Evolutionary conservation across 768 basidiomycete genomes (phyloP), one percentile per base, ranked within the genome.

Genomic region (Tricholoma sp.): DNA sequence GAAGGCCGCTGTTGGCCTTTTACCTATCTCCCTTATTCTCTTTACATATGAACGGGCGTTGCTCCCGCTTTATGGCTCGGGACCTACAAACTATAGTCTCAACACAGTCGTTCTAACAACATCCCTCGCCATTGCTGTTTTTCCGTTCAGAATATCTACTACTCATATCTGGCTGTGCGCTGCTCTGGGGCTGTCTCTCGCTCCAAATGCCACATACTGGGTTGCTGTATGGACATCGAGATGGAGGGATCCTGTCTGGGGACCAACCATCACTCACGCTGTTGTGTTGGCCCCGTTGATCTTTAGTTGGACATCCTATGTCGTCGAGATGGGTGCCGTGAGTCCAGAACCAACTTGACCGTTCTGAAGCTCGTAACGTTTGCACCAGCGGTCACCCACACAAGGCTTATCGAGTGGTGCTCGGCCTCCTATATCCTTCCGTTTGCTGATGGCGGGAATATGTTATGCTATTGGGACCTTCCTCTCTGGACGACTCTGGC

Each of bases 151-250:
- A 29, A 67, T 81, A 18, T 64, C 71, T 18, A 57, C 59, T 11
- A 67, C 64, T 29, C 59, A 64, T 52, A 72, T 66, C 52, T 67
- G 72, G 57, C 57, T 76, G n/a, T 66, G 68, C 57, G 72, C 79
- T 39, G 78, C 75, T 18, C 54, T 74, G 8, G 65, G 76, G 27
- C 66, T 83, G 34, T 72, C 78, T 50, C 56, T 73, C 50, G 75
- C 83, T 27, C 85, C 90, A 0, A 79, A 82, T 62, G 76, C 83
- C n/a, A 81, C 82, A 5, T 88, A 89, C 63, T 89, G 83, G 82
- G 71, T 81, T 19, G 80, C 83, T 31, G 78, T 81, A 21, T 79
- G 76, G 71, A 83, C 85, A 9, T 79, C 82, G 29, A 78, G 85
- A 61, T 68, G 71, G 62, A 73, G 72, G 22, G 75, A 81, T 60